Percentiles rank a stretch among this genome's conserved stretches.
Conservation (phyloP, 257 asterid genomes). For the Catharanthus roseus region DNA sequence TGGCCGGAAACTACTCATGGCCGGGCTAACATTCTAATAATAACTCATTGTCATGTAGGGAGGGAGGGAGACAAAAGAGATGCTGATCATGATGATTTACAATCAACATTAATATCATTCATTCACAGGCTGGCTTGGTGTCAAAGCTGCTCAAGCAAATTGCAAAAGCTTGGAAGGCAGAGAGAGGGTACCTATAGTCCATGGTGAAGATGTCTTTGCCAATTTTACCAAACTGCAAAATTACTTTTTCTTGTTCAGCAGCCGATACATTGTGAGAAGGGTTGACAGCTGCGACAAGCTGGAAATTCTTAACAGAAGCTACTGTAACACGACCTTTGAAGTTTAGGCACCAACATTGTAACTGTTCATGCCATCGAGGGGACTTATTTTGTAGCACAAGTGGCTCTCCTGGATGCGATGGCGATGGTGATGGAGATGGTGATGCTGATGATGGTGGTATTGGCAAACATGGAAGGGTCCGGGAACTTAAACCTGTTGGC, state of each 20-base stretch:
- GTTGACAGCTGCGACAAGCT: constrained; percentile 77
- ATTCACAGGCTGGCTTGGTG: constrained; percentile 92
- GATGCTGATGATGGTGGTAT: not conserved
- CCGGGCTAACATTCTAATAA: not conserved
- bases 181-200: constrained; percentile 85
- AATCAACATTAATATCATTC: constrained; percentile 44
- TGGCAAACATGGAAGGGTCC: constrained; percentile 21
- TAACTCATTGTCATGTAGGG: not conserved
- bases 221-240: constrained; percentile 85
- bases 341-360: constrained; percentile 94
- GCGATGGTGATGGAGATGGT: constrained; percentile 1
- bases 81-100: constrained; percentile 24
- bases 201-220: constrained; percentile 92
- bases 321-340: constrained; percentile 96
- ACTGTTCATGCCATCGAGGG: constrained; percentile 94
- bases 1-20: not conserved
- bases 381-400: constrained; percentile 76
- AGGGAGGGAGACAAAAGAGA: not conserved
- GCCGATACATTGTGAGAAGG: constrained; percentile 52
- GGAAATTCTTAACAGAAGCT: constrained; percentile 88
- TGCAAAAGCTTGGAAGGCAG: constrained; percentile 95
- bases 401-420: constrained; percentile 23
- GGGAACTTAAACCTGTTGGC: constrained; percentile 22
- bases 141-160: constrained; percentile 98
- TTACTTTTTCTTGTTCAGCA: constrained; percentile 75